These are phyloP conservation scores for Picea glauca DNA, from an alignment of 75 land plant genomes.

Conservation along the genomic window DNA sequence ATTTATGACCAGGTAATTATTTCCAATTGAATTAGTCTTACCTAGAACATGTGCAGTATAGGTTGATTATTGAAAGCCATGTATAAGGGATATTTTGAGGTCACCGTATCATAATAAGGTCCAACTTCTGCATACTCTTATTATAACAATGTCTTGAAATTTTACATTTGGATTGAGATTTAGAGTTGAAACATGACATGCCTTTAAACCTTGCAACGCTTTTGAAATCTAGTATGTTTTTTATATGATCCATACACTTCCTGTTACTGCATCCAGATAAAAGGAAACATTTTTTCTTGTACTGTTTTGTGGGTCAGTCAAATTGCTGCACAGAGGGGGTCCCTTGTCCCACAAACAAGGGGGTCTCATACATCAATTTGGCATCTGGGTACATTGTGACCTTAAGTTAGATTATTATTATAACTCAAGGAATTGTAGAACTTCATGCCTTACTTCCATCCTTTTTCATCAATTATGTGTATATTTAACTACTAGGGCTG, in stretches of 20 bases:
- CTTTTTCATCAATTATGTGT: neutral
- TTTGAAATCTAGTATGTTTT: neutral
- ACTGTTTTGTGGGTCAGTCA: neutral
- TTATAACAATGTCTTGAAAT: neutral
- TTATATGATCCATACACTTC: neutral
- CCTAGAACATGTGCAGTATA: neutral
- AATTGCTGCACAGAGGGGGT: too few relatives aligned
- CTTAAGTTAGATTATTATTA: too few relatives aligned
- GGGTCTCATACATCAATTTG: too few relatives aligned
- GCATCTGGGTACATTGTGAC: too few relatives aligned
- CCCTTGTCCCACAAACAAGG: too few relatives aligned
- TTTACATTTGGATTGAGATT: neutral
- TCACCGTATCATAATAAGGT: neutral
- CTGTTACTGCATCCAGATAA: neutral
- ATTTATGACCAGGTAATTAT: conserved; percentile 76
- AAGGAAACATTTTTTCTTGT: neutral
- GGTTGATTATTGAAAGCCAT: neutral
- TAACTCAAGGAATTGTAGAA: too few relatives aligned
- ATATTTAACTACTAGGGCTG: neutral
- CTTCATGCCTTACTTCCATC: too few relatives aligned
- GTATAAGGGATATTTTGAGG: neutral
- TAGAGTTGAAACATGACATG: neutral
- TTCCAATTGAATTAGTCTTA: neutral
- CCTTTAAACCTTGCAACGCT: neutral
- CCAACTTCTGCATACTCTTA: neutral